A percentile compares a stretch with the other conserved stretches of the same genome.
These are phyloP conservation scores for Plantago coronopus DNA, from an alignment of 305 asterid species.

Conservation along the genomic window DNA sequence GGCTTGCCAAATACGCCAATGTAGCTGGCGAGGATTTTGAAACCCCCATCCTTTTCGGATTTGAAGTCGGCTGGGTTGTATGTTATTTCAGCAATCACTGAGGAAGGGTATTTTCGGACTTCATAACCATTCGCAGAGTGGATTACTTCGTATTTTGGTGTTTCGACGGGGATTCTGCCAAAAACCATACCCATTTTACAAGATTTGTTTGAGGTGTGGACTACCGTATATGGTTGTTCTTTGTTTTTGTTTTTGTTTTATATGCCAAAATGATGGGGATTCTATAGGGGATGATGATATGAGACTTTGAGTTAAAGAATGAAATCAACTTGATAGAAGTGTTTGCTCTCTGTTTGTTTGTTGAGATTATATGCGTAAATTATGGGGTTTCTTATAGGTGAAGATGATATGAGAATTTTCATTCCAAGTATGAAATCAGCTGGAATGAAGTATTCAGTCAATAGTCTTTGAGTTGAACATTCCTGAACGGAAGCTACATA, in stretches of 20 bases:
- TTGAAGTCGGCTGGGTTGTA: slow-evolving; percentile 58
- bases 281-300: slow-evolving; percentile 5
- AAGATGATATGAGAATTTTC: not conserved
- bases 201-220: not conserved
- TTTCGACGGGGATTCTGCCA: slow-evolving; percentile 68
- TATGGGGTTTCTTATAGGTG: slow-evolving; percentile 9
- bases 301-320: too few species aligned
- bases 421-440: not conserved
- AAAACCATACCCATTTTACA: slow-evolving; percentile 56
- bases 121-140: slow-evolving; percentile 58
- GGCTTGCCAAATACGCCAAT: slow-evolving; percentile 79
- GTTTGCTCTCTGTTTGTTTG: not conserved
- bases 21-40: slow-evolving; percentile 58
- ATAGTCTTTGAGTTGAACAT: not conserved
- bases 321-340: too few species aligned
- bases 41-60: slow-evolving; percentile 70
- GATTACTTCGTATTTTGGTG: slow-evolving; percentile 52
- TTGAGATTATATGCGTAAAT: too few species aligned
- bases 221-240: not conserved
- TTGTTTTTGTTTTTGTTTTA: not conserved
- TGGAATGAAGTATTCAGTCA: too few species aligned
- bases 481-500: slow-evolving; percentile 1
- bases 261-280: not conserved
- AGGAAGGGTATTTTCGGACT: slow-evolving; percentile 54
- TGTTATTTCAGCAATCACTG: slow-evolving; percentile 71